These are phyloP conservation scores for Mycena latifolia DNA, from an alignment of 768 basidiomycete genomes.

Conservation along the genomic window DNA sequence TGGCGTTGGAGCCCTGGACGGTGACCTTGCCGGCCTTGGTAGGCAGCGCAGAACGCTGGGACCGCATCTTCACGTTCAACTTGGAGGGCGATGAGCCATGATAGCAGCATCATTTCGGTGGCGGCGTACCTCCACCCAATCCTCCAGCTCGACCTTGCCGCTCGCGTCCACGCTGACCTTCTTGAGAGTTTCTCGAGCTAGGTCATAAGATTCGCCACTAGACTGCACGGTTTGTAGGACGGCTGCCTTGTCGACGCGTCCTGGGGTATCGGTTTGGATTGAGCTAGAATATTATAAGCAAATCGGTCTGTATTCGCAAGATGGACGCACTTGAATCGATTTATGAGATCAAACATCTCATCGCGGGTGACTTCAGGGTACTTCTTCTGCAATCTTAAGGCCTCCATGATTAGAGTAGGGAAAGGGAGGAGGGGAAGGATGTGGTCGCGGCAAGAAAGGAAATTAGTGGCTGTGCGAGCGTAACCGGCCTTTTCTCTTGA, in stretches of 20 bases:
- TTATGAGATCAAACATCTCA: conserved; percentile 95
- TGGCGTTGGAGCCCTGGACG: conserved; percentile 94
- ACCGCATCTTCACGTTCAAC: conserved; percentile 86
- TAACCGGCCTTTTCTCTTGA: not conserved
- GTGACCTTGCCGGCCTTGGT: conserved; percentile 91
- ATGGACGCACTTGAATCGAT: conserved; percentile 90
- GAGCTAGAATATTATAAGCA: conserved; percentile 57
- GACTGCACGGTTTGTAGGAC: conserved; percentile 84
- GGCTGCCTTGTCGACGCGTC: conserved; percentile 84
- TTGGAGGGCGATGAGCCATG: conserved; percentile 45
- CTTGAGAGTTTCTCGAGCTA: conserved; percentile 91
- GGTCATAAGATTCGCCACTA: conserved; percentile 91
- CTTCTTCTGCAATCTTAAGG: conserved; percentile 90
- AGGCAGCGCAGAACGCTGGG: conserved; percentile 56
- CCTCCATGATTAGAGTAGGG: conserved; percentile 68
- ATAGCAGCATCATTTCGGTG: conserved; percentile 33
- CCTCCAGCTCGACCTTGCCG: conserved; percentile 96
- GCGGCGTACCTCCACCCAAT: conserved; percentile 93
- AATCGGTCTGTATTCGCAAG: conserved; percentile 3
- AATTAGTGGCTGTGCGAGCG: conserved; percentile 17
- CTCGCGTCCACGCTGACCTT: conserved; percentile 94
- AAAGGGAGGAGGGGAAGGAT: not conserved
- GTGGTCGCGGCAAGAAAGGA: conserved; percentile 14
- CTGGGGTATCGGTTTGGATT: conserved; percentile 83
- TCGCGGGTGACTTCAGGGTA: conserved; percentile 92